Percentiles rank a stretch among this genome's conserved stretches.
These are phyloP conservation scores for Anthostomella pinea DNA, from an alignment of 2,329 filamentous ascomycete species.

Conservation along the genomic window DNA sequence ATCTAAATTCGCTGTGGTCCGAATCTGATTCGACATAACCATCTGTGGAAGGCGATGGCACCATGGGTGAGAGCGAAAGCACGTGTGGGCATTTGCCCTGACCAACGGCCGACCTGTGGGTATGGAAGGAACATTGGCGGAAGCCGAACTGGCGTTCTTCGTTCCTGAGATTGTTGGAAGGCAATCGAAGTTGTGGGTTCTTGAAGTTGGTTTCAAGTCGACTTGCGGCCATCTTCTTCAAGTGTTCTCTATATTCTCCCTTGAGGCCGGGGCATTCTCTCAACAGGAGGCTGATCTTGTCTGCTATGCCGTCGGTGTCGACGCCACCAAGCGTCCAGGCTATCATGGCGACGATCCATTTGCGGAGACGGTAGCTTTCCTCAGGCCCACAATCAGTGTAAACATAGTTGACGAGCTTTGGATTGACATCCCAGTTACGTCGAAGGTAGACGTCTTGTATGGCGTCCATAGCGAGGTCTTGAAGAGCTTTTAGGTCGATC, in stretches of 20 bases:
- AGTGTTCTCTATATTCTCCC: slow-evolving; percentile 50
- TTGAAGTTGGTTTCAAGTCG: slow-evolving; percentile 53
- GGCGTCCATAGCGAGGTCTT: slow-evolving; percentile 57
- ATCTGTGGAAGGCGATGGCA: slow-evolving; percentile 25
- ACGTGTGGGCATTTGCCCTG: slow-evolving; percentile 52
- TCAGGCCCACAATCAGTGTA: slow-evolving; percentile 52
- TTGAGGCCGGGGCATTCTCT: slow-evolving; percentile 43
- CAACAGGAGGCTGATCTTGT: slow-evolving; percentile 43
- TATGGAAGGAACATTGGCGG: slow-evolving; percentile 59
- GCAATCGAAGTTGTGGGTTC: slow-evolving; percentile 59
- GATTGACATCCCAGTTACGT: slow-evolving; percentile 56
- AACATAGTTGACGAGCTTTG: slow-evolving; percentile 48
- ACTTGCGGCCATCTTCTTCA: slow-evolving; percentile 49
- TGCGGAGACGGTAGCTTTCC: slow-evolving; percentile 50
- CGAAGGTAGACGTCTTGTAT: slow-evolving; percentile 58
- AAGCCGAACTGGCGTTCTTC: slow-evolving; percentile 60
- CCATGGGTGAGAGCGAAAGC: slow-evolving; percentile 14
- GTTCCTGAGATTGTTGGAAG: slow-evolving; percentile 52
- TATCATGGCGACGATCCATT: slow-evolving; percentile 60
- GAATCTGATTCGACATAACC: slow-evolving; percentile 29
- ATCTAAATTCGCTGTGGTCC: slow-evolving; percentile 17
- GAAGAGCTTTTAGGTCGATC: slow-evolving; percentile 47
- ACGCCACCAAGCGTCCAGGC: slow-evolving; percentile 50
- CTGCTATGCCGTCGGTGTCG: slow-evolving; percentile 26
- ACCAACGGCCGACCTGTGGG: slow-evolving; percentile 52